These are phyloP conservation scores for Aspergillus glaucus DNA, from an alignment of 2,329 filamentous ascomycete species.

Conservation along the genomic window DNA sequence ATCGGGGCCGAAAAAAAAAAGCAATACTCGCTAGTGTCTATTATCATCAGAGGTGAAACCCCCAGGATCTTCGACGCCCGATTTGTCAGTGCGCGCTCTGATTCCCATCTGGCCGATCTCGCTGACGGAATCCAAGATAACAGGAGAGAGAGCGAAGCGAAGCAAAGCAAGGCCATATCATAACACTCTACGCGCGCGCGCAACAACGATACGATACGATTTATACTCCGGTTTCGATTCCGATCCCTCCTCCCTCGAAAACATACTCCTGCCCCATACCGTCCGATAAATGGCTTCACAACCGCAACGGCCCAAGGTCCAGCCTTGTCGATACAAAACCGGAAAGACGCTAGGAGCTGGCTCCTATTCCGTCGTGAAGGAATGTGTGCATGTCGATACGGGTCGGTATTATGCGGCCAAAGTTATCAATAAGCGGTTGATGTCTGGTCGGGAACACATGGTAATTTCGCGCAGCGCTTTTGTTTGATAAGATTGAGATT, in stretches of 20 bases:
- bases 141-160: neutral
- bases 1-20: no score
- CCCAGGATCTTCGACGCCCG: neutral
- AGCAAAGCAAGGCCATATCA: neutral
- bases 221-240: neutral
- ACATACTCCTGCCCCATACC: neutral
- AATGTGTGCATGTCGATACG: slow-evolving; percentile 97
- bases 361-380: slow-evolving; percentile 97
- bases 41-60: neutral
- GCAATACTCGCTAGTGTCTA: neutral
- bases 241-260: neutral
- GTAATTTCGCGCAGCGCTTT: slow-evolving; percentile 41
- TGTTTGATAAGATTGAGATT: neutral
- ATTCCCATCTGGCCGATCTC: neutral
- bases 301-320: slow-evolving; percentile 58
- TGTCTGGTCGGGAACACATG: slow-evolving; percentile 98
- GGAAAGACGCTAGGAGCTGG: slow-evolving; percentile 95
- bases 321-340: slow-evolving; percentile 97
- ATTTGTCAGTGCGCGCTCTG: neutral
- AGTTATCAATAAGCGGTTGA: slow-evolving; percentile 97
- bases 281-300: slow-evolving; percentile 24
- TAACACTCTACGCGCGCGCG: neutral
- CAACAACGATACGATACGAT: neutral
- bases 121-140: neutral
- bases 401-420: slow-evolving; percentile 97